Base-by-base conservation (phyloP, 2,329 filamentous ascomycete species). In the Drechslera avenae region DNA sequence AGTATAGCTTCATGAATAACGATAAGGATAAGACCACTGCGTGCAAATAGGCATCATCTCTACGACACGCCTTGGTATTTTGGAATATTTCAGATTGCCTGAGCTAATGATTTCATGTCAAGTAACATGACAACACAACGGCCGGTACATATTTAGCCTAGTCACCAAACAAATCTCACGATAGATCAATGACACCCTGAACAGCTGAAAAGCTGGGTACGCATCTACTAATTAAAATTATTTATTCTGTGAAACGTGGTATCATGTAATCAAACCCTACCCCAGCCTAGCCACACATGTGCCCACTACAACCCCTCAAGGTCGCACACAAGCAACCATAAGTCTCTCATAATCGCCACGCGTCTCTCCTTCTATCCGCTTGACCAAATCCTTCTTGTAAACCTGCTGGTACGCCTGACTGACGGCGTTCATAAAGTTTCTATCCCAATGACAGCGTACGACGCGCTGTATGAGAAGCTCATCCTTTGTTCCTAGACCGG, bases 401-500 rank as follows among this genome's bases (percentile, higher is more conserved):
- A 82, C 81, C 63, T 88, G 83, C 65, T 86, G 79, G 73, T 91
- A 97, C 8, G 89, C 91, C 0, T 79, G 82, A 75, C 90, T 91
- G 50, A 96, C 87, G 60, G 90, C 87, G 42, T 85, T 83, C 79
- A 96, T 80, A 61, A 89, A 84, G 46, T 79, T 80, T 31, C 81
- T 81, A 68, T 96, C 85, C 93, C 93, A 97, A 73, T 97, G 93
- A 40, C 84, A 81, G 17, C 90, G 82, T 1, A 97, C 84, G 3
- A 94, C 81, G n/a, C 91, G 82, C 21, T 86, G 82, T 13, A 95
- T 83, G 3, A 97, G 81, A 7, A 92, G 79, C 26, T 86, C 78
- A 56, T 99, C 92, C 73, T 94, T 93, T 9, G 94, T 97, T 2
- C 93, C 93, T 57, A 88, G 64, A 0, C 93, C 94, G 1, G 84